Evolutionary conservation across 2,329 filamentous ascomycete genomes (phyloP), one percentile per base, ranked within the genome.

Genomic region (Alternaria tenuissima): DNA sequence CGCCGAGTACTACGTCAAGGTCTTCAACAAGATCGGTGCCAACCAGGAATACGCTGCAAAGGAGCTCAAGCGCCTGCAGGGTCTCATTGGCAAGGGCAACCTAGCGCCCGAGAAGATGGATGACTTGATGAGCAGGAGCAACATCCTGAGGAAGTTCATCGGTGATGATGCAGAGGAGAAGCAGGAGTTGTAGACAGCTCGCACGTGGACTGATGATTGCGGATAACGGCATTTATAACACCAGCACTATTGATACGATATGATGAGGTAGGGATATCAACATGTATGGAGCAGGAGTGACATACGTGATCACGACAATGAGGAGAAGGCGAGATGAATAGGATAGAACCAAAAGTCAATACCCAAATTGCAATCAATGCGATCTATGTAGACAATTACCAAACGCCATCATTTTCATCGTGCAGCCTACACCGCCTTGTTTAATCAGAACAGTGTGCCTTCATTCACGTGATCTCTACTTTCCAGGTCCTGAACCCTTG

Each of bases 1-100:
- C 76, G 92, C 92, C 47, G 87, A 94, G 81, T 99, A 99, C 87
- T 98, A 99, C 80, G 85, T 95, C 78, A 92, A 92, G 78, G 93
- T 96, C 55, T 91, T 95, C 62, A 88, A 92, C 78, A 98, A 97
- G 88, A 83, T 95, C 65, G 85, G 83, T 76, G 85, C 89, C 79
- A 96, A 91, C 81, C 85, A 91, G 63, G 89, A 84, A 53, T 97
- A 92, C 76, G 92, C 89, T 49, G 83, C 87, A 76, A 98, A 97
- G 88, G 94, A 98, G 85, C 84, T 94, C 64, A 85, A 88, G 62
- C 88, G 94, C 65, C 85, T 98, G 63, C 86, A 92, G 71, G 88
- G 90, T 69, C 87, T 98, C 69, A 82, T 97, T 64, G 86, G 87
- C 81, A 97, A 96, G 88, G 93, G 94, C 64, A 92, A 92, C 62